phyloP scores from a whole-genome alignment of 2,329 filamentous ascomycete genomes.

The Xylariaceae sp. region DNA sequence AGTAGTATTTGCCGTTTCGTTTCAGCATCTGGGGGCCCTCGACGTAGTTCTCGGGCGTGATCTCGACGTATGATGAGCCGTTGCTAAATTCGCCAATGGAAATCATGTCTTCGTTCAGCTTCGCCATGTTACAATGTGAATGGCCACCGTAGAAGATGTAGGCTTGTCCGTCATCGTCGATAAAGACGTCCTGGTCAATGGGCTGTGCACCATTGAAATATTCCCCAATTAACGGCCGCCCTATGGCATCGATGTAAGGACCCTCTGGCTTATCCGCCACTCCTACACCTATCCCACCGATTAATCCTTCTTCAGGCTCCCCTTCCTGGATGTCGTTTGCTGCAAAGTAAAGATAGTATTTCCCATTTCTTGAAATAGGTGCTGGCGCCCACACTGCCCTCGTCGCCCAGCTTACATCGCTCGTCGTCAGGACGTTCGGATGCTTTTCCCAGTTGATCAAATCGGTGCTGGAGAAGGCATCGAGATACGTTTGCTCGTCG shows the following conservation, averaged over 20 bases:
- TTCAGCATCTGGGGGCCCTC: constrained; percentile 43
- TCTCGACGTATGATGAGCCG: constrained; percentile 37
- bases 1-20: constrained; percentile 38
- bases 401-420: constrained; percentile 40
- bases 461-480: constrained; percentile 48
- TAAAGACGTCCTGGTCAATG: constrained; percentile 43
- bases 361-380: constrained; percentile 39
- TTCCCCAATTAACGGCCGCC: constrained; percentile 38
- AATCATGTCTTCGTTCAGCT: constrained; percentile 41
- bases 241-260: constrained; percentile 40
- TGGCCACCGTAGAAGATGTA: constrained; percentile 43
- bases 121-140: constrained; percentile 39
- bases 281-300: constrained; percentile 41
- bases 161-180: constrained; percentile 37
- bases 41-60: constrained; percentile 43
- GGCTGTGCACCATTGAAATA: constrained; percentile 45
- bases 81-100: constrained; percentile 39
- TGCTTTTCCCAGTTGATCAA: constrained; percentile 47
- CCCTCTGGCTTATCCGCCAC: constrained; percentile 35
- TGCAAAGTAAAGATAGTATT: constrained; percentile 48
- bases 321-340: constrained; percentile 43
- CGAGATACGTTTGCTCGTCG: constrained; percentile 45
- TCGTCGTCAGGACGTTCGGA: constrained; percentile 38
- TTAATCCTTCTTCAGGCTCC: constrained; percentile 22
- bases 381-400: constrained; percentile 47